Conservation (phyloP, 306 rosid species). For the Quercus glauca region DNA sequence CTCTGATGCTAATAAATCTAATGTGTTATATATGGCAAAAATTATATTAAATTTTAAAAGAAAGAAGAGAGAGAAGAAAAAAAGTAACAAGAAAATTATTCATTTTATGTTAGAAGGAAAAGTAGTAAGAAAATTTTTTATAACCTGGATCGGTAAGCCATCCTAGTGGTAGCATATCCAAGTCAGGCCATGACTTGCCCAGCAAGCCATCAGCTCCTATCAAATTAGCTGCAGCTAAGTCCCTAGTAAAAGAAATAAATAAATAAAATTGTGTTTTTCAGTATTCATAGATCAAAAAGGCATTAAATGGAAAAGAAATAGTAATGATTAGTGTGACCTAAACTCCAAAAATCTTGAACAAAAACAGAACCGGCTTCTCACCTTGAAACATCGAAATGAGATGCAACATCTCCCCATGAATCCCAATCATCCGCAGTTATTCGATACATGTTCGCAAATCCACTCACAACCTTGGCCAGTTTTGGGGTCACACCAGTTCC, state of each 20-base stretch:
- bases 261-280: neutral
- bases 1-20: too few relatives aligned
- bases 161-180: slow-evolving; percentile 97
- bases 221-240: slow-evolving; percentile 64
- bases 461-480: slow-evolving; percentile 68
- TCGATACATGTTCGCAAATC: slow-evolving; percentile 82
- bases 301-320: slow-evolving; percentile 8
- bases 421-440: slow-evolving; percentile 99
- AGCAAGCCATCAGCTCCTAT: slow-evolving; percentile 69
- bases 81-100: too few relatives aligned
- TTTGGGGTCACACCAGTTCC: slow-evolving; percentile 76
- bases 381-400: slow-evolving; percentile 84
- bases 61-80: too few relatives aligned
- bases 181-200: slow-evolving; percentile 98
- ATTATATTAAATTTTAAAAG: too few relatives aligned
- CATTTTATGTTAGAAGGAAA: neutral
- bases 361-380: slow-evolving; percentile 22
- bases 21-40: too few relatives aligned
- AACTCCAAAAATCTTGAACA: slow-evolving; percentile 9
- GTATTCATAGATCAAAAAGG: slow-evolving; percentile 10
- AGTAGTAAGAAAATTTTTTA: slow-evolving; percentile 8
- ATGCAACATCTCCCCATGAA: slow-evolving; percentile 57
- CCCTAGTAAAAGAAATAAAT: slow-evolving; percentile 47
- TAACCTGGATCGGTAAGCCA: slow-evolving; percentile 84
- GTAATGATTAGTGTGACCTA: neutral